Conservation (phyloP, 306 rosid species). For the Cucurbita maxima region DNA sequence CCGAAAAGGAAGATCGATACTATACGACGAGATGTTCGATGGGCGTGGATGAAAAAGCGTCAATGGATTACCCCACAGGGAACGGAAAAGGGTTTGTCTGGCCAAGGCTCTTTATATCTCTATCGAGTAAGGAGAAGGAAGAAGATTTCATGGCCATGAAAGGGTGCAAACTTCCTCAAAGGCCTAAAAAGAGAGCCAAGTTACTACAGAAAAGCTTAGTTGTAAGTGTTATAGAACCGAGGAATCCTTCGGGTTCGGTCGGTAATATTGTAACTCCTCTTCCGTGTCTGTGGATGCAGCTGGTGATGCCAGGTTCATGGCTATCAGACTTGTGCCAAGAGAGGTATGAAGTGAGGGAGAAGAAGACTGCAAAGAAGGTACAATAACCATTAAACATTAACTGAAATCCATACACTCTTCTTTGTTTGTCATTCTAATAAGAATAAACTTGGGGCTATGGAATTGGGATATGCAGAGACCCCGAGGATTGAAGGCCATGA, state of each 20-base stretch:
- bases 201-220: slow-evolving; percentile 33
- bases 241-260: background rate
- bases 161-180: slow-evolving; percentile 49
- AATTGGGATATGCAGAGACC: slow-evolving; percentile 31
- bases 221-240: slow-evolving; percentile 15
- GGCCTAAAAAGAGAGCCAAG: slow-evolving; percentile 48
- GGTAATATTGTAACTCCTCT: background rate
- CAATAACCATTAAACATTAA: background rate
- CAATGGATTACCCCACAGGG: slow-evolving; percentile 20
- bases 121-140: slow-evolving; percentile 47
- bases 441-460: slow-evolving; percentile 3
- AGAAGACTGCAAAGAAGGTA: slow-evolving; percentile 53
- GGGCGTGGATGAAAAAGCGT: slow-evolving; percentile 38
- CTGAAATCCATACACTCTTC: background rate
- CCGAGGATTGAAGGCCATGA: slow-evolving; percentile 54
- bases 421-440: background rate
- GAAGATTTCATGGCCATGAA: slow-evolving; percentile 58
- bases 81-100: slow-evolving; percentile 23
- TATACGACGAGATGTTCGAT: slow-evolving; percentile 40
- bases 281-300: slow-evolving; percentile 16
- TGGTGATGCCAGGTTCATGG: slow-evolving; percentile 53
- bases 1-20: slow-evolving; percentile 45
- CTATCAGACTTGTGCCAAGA: slow-evolving; percentile 43
- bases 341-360: slow-evolving; percentile 54
- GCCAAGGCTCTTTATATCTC: slow-evolving; percentile 39